phyloP scores from a whole-genome alignment of 768 basidiomycete genomes.

The Gymnopilus junonius region DNA sequence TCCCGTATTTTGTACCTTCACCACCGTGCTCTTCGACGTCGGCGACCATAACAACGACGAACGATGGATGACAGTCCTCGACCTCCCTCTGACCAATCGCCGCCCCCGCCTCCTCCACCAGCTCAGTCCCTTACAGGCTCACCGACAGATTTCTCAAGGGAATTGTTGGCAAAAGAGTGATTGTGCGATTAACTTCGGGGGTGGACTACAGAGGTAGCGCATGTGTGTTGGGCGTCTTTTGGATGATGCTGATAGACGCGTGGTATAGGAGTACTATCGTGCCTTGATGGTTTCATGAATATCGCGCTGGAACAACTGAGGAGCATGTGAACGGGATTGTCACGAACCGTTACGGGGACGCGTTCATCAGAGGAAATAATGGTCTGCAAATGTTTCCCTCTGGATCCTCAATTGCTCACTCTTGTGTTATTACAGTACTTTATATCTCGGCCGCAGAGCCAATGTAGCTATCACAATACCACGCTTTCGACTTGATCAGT shows the following conservation, averaged over 20 bases:
- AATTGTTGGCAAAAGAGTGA: conserved; percentile 94
- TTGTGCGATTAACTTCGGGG: conserved; percentile 89
- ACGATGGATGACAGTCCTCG: conserved; percentile 30
- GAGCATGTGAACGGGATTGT: conserved; percentile 90
- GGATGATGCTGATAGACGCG: neutral
- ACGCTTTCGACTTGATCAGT: neutral
- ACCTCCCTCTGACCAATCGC: conserved; percentile 34
- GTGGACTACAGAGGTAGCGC: conserved; percentile 87
- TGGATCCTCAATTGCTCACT: neutral
- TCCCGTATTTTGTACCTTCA: neutral
- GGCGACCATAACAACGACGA: neutral
- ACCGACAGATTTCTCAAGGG: conserved; percentile 91
- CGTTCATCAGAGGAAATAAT: conserved; percentile 95
- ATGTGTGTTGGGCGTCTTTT: neutral
- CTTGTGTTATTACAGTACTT: conserved; percentile 50
- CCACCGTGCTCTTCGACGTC: neutral
- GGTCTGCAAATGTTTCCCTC: conserved; percentile 46
- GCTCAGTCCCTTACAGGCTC: conserved; percentile 69
- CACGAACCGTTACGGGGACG: conserved; percentile 92
- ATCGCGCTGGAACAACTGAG: conserved; percentile 97
- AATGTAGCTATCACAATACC: conserved; percentile 26
- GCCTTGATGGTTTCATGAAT: conserved; percentile 99
- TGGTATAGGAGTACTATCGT: conserved; percentile 81
- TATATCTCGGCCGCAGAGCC: conserved; percentile 79
- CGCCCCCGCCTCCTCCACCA: conserved; percentile 51